Conservation (phyloP, 441 rosid species). For the Croton laevigatus region DNA sequence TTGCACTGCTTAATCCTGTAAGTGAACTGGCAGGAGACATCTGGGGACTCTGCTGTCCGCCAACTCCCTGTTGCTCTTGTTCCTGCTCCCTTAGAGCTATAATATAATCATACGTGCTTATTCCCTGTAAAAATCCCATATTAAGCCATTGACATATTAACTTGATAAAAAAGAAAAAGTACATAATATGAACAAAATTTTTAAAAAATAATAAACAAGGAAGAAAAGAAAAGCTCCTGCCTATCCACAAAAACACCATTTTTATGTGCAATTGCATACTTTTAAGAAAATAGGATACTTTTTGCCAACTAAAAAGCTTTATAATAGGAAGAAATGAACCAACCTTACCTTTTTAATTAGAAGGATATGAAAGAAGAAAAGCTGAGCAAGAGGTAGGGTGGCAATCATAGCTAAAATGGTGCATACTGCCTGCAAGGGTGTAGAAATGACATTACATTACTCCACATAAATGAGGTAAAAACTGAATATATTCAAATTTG, state of each 20-base stretch:
- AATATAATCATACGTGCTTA: constrained; percentile 95
- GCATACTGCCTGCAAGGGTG: constrained; percentile 64
- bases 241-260: background rate
- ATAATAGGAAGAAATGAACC: background rate
- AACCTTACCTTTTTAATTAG: constrained; percentile 77
- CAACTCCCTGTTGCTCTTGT: constrained; percentile 82
- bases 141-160: constrained; percentile 6
- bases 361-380: constrained; percentile 93
- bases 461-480: background rate
- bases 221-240: background rate
- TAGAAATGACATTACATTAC: constrained; percentile 8
- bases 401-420: constrained; percentile 93
- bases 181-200: background rate
- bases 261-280: background rate
- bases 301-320: background rate
- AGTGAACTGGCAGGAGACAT: constrained; percentile 97
- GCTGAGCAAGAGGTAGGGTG: constrained; percentile 88
- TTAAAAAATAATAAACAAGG: background rate
- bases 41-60: constrained; percentile 88
- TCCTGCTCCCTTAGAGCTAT: constrained; percentile 96
- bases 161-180: background rate
- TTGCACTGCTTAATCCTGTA: constrained; percentile 95
- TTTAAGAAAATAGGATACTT: background rate
- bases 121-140: constrained; percentile 50
- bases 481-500: background rate